phyloP scores from a whole-genome alignment of 345 rosid species.

The Toxicodendron radicans region DNA sequence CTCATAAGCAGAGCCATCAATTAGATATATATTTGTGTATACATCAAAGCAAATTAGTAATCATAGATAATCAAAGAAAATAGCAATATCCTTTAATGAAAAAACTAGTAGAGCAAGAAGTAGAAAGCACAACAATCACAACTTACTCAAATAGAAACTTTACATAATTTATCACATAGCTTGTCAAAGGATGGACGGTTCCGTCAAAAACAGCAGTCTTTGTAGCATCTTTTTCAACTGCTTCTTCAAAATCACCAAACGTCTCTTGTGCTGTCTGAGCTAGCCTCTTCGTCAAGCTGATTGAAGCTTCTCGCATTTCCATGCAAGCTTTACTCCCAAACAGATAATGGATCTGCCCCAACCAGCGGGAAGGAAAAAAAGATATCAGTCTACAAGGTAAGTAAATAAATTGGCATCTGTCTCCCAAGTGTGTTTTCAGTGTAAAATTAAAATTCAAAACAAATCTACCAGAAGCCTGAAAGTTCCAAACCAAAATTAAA shows the following conservation, averaged over 20 bases:
- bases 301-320: slow-evolving; percentile 84
- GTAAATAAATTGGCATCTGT: background rate
- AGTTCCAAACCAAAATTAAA: slow-evolving; percentile 9
- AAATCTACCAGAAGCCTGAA: background rate
- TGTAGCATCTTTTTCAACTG: slow-evolving; percentile 97
- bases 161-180: slow-evolving; percentile 95
- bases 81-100: background rate
- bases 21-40: background rate
- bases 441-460: background rate
- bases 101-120: background rate
- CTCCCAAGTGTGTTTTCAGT: slow-evolving; percentile 1
- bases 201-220: slow-evolving; percentile 95
- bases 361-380: background rate
- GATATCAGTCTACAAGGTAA: slow-evolving; percentile 1
- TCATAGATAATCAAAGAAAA: background rate
- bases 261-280: slow-evolving; percentile 96
- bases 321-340: slow-evolving; percentile 66
- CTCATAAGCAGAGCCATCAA: background rate
- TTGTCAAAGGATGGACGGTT: slow-evolving; percentile 95
- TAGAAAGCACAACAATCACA: slow-evolving; percentile 2
- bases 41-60: background rate
- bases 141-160: slow-evolving; percentile 95
- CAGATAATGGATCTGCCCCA: slow-evolving; percentile 53
- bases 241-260: slow-evolving; percentile 93
- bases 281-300: slow-evolving; percentile 68